phyloP scores from a whole-genome alignment of 768 basidiomycete genomes.

The Lentinula boryana region DNA sequence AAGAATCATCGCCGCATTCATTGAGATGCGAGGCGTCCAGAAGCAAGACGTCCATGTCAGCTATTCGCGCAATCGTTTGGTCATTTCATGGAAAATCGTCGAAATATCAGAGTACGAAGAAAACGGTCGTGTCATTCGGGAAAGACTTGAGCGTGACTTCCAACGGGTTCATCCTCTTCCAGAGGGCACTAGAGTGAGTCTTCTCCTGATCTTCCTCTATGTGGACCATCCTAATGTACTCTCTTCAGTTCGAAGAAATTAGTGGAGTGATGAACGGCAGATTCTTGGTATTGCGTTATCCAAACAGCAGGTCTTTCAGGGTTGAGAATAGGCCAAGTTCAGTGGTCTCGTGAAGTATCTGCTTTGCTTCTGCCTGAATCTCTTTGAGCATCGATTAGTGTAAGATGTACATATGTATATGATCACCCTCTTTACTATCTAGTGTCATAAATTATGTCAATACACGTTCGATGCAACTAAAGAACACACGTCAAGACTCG shows the following conservation, averaged over 20 bases:
- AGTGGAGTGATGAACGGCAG: slow-evolving; percentile 60
- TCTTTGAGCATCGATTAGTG: background rate
- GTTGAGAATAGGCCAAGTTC: slow-evolving; percentile 38
- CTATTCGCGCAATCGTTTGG: slow-evolving; percentile 55
- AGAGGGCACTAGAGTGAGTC: slow-evolving; percentile 62
- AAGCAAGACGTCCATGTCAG: slow-evolving; percentile 76
- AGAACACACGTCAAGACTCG: too few species aligned
- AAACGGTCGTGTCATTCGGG: slow-evolving; percentile 52
- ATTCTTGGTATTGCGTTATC: slow-evolving; percentile 59
- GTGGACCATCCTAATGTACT: background rate
- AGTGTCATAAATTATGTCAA: background rate
- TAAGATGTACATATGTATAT: background rate
- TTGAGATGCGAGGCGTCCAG: slow-evolving; percentile 62
- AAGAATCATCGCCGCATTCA: slow-evolving; percentile 62
- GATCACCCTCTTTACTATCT: background rate
- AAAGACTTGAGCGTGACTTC: slow-evolving; percentile 56
- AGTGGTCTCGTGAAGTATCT: slow-evolving; percentile 8
- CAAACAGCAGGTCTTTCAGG: slow-evolving; percentile 46
- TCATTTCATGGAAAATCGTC: slow-evolving; percentile 61
- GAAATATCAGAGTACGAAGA: slow-evolving; percentile 60
- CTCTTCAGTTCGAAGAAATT: slow-evolving; percentile 64
- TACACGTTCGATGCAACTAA: background rate
- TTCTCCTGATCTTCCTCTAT: background rate
- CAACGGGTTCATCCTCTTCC: slow-evolving; percentile 67
- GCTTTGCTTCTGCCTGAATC: background rate